Conservation (phyloP, 129 eudicot genomes). For the Saussurea involucrata region DNA sequence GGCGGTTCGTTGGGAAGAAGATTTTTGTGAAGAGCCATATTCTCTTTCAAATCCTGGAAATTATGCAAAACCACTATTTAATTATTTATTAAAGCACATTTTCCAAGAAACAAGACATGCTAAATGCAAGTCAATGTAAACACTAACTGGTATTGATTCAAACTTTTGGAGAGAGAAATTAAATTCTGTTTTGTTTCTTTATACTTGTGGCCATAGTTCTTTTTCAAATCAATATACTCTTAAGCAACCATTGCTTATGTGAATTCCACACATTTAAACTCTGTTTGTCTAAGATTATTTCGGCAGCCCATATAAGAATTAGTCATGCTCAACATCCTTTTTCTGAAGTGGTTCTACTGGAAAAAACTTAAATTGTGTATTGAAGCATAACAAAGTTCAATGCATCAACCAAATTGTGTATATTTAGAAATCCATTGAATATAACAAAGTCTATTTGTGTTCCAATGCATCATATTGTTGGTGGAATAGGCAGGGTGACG, state of each 20-base stretch:
- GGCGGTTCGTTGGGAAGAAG: slow-evolving; percentile 50
- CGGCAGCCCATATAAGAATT: neutral
- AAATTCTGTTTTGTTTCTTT: neutral
- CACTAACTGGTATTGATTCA: neutral
- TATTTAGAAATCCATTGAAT: neutral
- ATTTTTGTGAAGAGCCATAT: slow-evolving; percentile 83
- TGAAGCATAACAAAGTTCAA: neutral
- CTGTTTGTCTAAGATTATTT: neutral
- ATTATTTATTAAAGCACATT: neutral
- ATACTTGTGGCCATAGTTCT: neutral
- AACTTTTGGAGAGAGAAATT: neutral
- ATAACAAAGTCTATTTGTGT: neutral
- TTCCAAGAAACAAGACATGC: slow-evolving; percentile 6
- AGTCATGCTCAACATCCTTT: neutral
- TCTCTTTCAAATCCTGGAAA: slow-evolving; percentile 37
- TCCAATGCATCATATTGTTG: neutral
- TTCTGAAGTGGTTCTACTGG: neutral
- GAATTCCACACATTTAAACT: neutral
- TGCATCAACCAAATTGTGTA: too few relatives aligned
- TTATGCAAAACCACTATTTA: neutral
- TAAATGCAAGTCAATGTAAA: neutral
- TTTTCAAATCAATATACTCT: neutral
- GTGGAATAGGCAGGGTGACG: neutral
- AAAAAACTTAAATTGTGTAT: neutral
- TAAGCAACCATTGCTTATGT: neutral